Percentiles rank a stretch among this genome's conserved stretches.
Evolutionary conservation across 2,329 filamentous ascomycete genomes (phyloP).

Genomic region (Aureobasidium leucospermi): DNA sequence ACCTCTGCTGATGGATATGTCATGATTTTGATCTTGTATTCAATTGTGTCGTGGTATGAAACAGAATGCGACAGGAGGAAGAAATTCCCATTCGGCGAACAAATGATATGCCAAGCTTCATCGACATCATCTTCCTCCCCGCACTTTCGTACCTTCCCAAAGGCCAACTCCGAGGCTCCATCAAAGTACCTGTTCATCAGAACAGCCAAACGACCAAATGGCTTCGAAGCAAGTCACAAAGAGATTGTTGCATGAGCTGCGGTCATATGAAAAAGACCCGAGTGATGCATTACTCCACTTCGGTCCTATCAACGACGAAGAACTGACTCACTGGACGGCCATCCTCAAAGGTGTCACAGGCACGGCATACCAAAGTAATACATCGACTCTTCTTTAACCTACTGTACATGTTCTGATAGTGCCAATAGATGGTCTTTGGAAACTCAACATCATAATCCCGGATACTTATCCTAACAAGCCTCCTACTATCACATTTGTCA

Average conservation of each 20-base stretch:
- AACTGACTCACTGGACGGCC: constrained; percentile 54
- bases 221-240: constrained; percentile 35
- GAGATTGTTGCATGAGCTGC: constrained; percentile 55
- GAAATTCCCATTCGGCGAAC: neutral
- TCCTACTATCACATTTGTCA: constrained; percentile 74
- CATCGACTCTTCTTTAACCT: neutral
- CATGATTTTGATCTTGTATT: constrained; percentile 5
- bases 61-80: neutral
- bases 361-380: constrained; percentile 53
- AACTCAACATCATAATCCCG: constrained; percentile 70
- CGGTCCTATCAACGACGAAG: constrained; percentile 48
- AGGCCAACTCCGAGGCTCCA: neutral
- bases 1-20: constrained; percentile 11
- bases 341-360: constrained; percentile 52
- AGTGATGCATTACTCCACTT: constrained; percentile 51
- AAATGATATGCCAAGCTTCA: constrained; percentile 1
- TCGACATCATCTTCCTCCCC: neutral
- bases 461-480: constrained; percentile 69
- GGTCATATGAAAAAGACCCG: constrained; percentile 48
- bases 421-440: constrained; percentile 66
- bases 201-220: neutral
- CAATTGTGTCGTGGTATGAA: neutral
- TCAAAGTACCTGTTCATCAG: neutral
- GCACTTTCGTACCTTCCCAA: neutral
- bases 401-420: neutral